Base-by-base conservation (phyloP, 768 basidiomycete genomes). In the Xerocomellus chrysenteron region DNA sequence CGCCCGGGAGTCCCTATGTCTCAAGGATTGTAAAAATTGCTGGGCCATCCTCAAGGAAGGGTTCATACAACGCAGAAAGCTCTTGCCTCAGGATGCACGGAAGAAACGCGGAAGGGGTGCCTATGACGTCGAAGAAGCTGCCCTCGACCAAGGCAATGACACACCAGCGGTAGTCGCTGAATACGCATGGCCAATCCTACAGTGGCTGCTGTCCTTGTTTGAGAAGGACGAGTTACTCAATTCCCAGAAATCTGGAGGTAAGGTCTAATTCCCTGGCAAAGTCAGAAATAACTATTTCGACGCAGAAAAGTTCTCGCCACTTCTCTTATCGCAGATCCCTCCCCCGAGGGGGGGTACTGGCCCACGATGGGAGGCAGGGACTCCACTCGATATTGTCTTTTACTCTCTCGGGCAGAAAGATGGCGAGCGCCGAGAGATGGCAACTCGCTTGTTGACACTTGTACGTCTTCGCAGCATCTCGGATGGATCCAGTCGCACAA, bases 111-210 rank as follows among this genome's bases (percentile, higher is more conserved):
- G 71, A 37, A 68, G 68, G 33, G 52, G 54, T 9, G 53, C 59
- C 49, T 57, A 52, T 59, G 66, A 73, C 39, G 64, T 74, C n/a
- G 54, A 59, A 19, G 68, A 64, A 6, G 56, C 63, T 5, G 64
- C 65, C 52, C 63, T 65, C 50, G 69, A 64, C 33, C 60, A 59
- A 53, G 50, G 33, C 52, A 41, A 21, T 19, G 50, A n/a, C n/a
- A 50, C 50, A 4, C 68, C 68, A 21, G 54, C 62, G 45, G 65
- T 78, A 12, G 79, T 91, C 24, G 82, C 81, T 24, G 78, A 81
- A 46, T 74, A 85, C 57, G 83, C 88, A 5, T 92, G 90, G 90
- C 78, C 81, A 32, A 66, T 86, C 41, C 76, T 92, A n/a, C 81
- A 83, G 21, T 91, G 87, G 86, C 60, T 91, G 0, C 52, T 92